phyloP scores from a whole-genome alignment of 1,139 yeast species.

The Torulaspora globosa region DNA sequence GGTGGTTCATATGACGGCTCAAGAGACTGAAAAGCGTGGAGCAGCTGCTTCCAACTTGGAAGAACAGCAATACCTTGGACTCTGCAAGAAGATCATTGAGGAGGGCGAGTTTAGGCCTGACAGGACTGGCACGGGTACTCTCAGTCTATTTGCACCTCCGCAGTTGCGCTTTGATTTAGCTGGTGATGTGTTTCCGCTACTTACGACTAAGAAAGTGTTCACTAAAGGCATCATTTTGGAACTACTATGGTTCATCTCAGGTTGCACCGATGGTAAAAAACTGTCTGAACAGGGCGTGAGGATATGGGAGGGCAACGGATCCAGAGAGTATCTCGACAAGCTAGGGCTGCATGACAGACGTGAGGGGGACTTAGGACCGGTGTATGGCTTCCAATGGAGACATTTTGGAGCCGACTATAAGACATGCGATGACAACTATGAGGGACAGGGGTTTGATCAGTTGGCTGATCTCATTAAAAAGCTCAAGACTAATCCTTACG shows the following conservation, averaged over 20 bases:
- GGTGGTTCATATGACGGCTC: slow-evolving; percentile 15
- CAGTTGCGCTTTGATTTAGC: slow-evolving; percentile 78
- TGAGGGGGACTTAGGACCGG: slow-evolving; percentile 96
- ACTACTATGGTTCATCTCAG: slow-evolving; percentile 86
- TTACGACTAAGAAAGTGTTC: slow-evolving; percentile 91
- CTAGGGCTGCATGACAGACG: slow-evolving; percentile 75
- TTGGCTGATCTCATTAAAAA: slow-evolving; percentile 73
- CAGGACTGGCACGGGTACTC: slow-evolving; percentile 96
- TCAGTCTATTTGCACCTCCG: slow-evolving; percentile 89
- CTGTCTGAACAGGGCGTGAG: slow-evolving; percentile 79
- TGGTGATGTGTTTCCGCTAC: slow-evolving; percentile 71
- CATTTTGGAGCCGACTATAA: slow-evolving; percentile 92
- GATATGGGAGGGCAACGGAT: slow-evolving; percentile 99
- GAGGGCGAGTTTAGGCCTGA: slow-evolving; percentile 91
- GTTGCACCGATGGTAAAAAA: slow-evolving; percentile 81
- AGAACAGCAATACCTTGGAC: slow-evolving; percentile 82
- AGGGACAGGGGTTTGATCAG: slow-evolving; percentile 89
- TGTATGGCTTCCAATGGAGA: slow-evolving; percentile 98
- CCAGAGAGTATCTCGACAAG: slow-evolving; percentile 80
- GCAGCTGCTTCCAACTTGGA: slow-evolving; percentile 41
- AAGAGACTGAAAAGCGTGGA: slow-evolving; percentile 16
- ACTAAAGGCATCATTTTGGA: slow-evolving; percentile 86
- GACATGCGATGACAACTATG: slow-evolving; percentile 81
- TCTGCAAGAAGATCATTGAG: slow-evolving; percentile 69
- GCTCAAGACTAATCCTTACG: slow-evolving; percentile 83